Evolutionary conservation across 2,329 filamentous ascomycete species (phyloP), one percentile per base, ranked within the genome.

Genomic region (Talaromyces sp.): DNA sequence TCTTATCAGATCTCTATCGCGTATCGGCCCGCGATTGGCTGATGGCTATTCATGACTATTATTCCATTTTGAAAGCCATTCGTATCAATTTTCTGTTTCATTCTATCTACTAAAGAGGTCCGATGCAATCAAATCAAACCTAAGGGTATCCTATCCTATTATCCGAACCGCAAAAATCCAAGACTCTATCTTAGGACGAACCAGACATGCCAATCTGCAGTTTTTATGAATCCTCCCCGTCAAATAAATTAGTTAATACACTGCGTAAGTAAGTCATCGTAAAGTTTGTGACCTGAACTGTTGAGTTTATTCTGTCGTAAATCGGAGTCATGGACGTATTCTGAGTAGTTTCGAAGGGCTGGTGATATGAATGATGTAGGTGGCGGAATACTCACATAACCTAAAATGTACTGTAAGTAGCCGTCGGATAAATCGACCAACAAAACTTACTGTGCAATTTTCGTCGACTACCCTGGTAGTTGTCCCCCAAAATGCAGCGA

Each of bases 391-490:
- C 63, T 74, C 70, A 76, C 74, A 76, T 76, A 50, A 76, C 70
- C 74, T 76, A 65, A n/a, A 37, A 56, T 37, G 52, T 37, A 13
- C 24, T 56, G 24, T 56, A 22, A 56, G 52, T 11, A 16, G 6
- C 10, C 11, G 13, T 56, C 33, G 52, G 10, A 19, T 33, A 8
- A 37, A 24, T 56, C 22, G n/a, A 37, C n/a, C 16, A 19, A 22
- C 1, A 9, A 11, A 11, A 74, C 76, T 70, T 73, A 82, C 80
- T 68, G 65, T 68, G 70, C 80, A 82, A 69, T 81, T 81, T 64
- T 82, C 79, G 68, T 81, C 77, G 35, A 81, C 68, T 24, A 81
- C 70, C 66, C 80, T n/a, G n/a, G n/a, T n/a, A n/a, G n/a, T n/a
- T n/a, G n/a, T n/a, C n/a, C n/a, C n/a, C n/a, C n/a, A n/a, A n/a